Evolutionary conservation across 2,329 filamentous ascomycete species (phyloP).

Genomic region (Shiraia sp.): DNA sequence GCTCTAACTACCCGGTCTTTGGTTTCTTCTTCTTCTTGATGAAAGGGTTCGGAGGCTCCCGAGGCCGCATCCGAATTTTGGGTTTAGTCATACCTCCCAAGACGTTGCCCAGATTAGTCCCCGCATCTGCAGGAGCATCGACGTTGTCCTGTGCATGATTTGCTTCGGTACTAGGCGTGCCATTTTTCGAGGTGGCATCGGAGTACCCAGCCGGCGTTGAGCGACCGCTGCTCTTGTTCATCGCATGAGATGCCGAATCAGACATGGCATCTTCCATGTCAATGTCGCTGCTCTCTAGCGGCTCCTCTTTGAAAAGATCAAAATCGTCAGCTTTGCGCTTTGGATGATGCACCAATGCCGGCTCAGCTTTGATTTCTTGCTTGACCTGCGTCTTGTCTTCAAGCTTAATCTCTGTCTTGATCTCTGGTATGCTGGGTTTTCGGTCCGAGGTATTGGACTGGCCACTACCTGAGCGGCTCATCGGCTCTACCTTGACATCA

Average conservation of each 20-base stretch:
- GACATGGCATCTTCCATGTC: slow-evolving; percentile 35
- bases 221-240: slow-evolving; percentile 27
- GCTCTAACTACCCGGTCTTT: slow-evolving; percentile 20
- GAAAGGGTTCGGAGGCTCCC: slow-evolving; percentile 29
- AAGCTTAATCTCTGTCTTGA: slow-evolving; percentile 24
- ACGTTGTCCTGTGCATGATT: slow-evolving; percentile 9
- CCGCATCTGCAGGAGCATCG: neutral
- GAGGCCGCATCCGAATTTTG: slow-evolving; percentile 36
- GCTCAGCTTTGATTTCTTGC: slow-evolving; percentile 26
- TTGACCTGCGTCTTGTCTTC: slow-evolving; percentile 23
- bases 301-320: slow-evolving; percentile 51
- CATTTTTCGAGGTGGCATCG: slow-evolving; percentile 18
- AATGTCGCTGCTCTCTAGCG: slow-evolving; percentile 31
- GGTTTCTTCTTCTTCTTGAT: slow-evolving; percentile 36
- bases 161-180: slow-evolving; percentile 15
- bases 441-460: slow-evolving; percentile 17
- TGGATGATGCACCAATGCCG: slow-evolving; percentile 77
- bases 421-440: slow-evolving; percentile 18
- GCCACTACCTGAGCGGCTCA: slow-evolving; percentile 26
- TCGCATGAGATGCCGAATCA: slow-evolving; percentile 24
- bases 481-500: slow-evolving; percentile 27
- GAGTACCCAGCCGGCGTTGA: slow-evolving; percentile 30
- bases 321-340: slow-evolving; percentile 79
- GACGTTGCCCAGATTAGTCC: slow-evolving; percentile 14
- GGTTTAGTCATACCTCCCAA: slow-evolving; percentile 32